phyloP scores from a whole-genome alignment of 2,329 filamentous ascomycete species.

The Aspergillus fischeri region DNA sequence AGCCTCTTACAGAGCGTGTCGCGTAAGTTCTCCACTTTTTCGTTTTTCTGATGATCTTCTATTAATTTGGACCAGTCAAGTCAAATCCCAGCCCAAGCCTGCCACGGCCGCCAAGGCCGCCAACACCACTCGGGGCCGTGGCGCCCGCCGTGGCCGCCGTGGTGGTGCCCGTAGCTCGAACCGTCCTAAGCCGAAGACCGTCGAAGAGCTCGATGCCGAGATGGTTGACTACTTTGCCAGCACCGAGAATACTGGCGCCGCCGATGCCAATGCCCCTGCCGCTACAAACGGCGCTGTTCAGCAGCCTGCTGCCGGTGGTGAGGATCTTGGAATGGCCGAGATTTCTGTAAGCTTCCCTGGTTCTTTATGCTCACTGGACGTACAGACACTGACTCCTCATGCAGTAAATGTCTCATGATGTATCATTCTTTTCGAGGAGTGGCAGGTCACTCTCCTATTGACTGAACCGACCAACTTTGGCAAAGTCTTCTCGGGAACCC shows the following conservation, averaged over 20 bases:
- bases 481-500: background rate
- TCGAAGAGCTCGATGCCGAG: constrained; percentile 92
- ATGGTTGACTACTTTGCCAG: constrained; percentile 87
- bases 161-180: constrained; percentile 57
- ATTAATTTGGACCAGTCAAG: constrained; percentile 44
- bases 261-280: constrained; percentile 40
- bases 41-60: background rate
- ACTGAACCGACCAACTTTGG: background rate
- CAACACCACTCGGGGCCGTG: constrained; percentile 38
- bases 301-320: constrained; percentile 47
- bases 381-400: background rate
- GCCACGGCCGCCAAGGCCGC: constrained; percentile 70
- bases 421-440: constrained; percentile 2
- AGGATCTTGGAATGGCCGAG: constrained; percentile 55
- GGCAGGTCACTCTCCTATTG: constrained; percentile 5
- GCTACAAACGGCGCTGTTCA: constrained; percentile 43
- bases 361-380: background rate
- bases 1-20: constrained; percentile 78
- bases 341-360: constrained; percentile 44
- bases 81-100: constrained; percentile 75
- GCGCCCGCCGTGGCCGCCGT: constrained; percentile 44
- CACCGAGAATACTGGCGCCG: constrained; percentile 37
- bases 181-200: constrained; percentile 77
- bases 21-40: constrained; percentile 49
- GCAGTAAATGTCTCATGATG: constrained; percentile 15